Evolutionary conservation across 2,329 filamentous ascomycete species (phyloP).

Genomic region (Periconia sp.): DNA sequence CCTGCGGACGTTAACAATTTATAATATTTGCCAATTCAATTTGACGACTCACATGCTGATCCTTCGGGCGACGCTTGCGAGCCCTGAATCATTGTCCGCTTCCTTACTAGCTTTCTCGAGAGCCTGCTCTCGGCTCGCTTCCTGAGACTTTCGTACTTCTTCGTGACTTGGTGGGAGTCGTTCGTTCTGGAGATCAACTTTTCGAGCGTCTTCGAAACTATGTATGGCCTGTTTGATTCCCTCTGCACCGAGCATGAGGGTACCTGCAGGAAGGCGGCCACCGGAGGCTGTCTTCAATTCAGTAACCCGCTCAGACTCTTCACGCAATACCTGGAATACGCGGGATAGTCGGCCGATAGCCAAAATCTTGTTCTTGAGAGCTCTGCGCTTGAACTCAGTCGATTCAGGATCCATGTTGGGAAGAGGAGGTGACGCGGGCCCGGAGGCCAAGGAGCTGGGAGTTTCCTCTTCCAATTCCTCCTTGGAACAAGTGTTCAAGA

Average conservation of each 20-base stretch:
- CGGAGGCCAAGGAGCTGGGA: constrained; percentile 73
- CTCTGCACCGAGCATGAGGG: constrained; percentile 96
- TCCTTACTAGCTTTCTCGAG: constrained; percentile 85
- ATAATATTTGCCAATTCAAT: not conserved
- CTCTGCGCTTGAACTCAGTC: constrained; percentile 90
- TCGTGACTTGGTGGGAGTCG: constrained; percentile 89
- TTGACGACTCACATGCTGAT: constrained; percentile 89
- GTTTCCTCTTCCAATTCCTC: constrained; percentile 91
- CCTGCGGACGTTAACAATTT: constrained; percentile 36
- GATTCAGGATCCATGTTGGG: constrained; percentile 75
- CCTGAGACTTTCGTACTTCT: constrained; percentile 83
- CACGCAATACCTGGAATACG: constrained; percentile 96
- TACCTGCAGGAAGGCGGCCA: constrained; percentile 89
- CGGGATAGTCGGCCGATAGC: constrained; percentile 95
- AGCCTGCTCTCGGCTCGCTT: constrained; percentile 80
- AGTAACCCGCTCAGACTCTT: constrained; percentile 95
- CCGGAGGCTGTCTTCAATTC: constrained; percentile 97
- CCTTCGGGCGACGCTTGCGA: constrained; percentile 85
- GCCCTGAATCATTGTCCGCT: constrained; percentile 87
- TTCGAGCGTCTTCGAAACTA: constrained; percentile 94
- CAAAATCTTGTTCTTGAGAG: constrained; percentile 99
- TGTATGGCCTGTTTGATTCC: constrained; percentile 98
- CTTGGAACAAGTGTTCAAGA: constrained; percentile 98
- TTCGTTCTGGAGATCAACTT: constrained; percentile 97
- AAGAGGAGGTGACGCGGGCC: constrained; percentile 76